phyloP scores from a whole-genome alignment of 192 early-diverging fungal species.

The Umbelopsis ramanniana region DNA sequence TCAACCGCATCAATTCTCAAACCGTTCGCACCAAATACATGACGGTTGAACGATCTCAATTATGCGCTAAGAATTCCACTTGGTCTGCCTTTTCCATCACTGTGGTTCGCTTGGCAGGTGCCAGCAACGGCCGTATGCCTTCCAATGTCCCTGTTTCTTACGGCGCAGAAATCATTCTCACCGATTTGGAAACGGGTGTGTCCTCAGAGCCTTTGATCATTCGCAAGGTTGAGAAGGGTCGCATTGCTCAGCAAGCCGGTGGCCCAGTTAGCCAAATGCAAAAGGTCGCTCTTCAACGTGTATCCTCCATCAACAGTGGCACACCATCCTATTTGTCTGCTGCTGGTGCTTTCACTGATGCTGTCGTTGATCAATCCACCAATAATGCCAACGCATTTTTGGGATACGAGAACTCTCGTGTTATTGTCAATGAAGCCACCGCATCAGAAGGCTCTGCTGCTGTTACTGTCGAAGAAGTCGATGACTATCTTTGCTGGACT shows the following conservation, averaged over 20 bases:
- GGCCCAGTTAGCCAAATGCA: slow-evolving; percentile 87
- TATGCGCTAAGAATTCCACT: slow-evolving; percentile 64
- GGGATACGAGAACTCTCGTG: slow-evolving; percentile 3
- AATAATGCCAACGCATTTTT: slow-evolving; percentile 18
- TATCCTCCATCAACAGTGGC: slow-evolving; percentile 33
- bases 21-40: slow-evolving; percentile 89
- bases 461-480: slow-evolving; percentile 49
- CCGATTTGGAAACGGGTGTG: slow-evolving; percentile 65
- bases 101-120: slow-evolving; percentile 34
- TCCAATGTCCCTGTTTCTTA: slow-evolving; percentile 60
- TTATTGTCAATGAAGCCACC: not conserved
- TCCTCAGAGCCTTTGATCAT: slow-evolving; percentile 73
- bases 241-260: slow-evolving; percentile 61
- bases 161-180: slow-evolving; percentile 74
- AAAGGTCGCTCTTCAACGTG: slow-evolving; percentile 70
- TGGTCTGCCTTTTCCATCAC: slow-evolving; percentile 68
- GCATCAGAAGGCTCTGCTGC: not conserved
- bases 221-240: slow-evolving; percentile 79
- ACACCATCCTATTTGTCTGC: slow-evolving; percentile 38
- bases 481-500: slow-evolving; percentile 86
- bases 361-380: not conserved
- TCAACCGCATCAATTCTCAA: slow-evolving; percentile 92
- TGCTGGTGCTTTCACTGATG: slow-evolving; percentile 33
- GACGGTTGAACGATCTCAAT: slow-evolving; percentile 58
- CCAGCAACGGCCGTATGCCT: not conserved